Base-by-base conservation (phyloP, 768 basidiomycete genomes). In the Mycena filopes region DNA sequence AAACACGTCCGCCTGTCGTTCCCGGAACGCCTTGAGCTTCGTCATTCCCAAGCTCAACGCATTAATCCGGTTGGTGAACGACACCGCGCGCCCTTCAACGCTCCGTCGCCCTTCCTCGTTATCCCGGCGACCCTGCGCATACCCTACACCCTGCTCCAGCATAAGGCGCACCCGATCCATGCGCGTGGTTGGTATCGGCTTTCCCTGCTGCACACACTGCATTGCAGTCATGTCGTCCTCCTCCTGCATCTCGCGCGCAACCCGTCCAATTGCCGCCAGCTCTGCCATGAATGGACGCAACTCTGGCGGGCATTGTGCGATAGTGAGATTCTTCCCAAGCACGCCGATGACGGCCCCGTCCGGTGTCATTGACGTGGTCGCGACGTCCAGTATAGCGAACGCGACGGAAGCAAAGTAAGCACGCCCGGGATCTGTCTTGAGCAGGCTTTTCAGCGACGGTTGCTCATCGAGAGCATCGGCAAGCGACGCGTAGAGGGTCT, bases 401-500 rank as follows among this genome's bases (percentile, higher is more conserved):
- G 90, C 83, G 49, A 94, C 92, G 0, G 89, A 82, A 18, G 90
- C 88, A 72, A 93, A 96, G 80, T 94, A 95, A 0, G 92, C 94
- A 21, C 91, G 84, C 0, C 89, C 78, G 0, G 88, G 87, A 71
- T 95, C 92, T 16, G 72, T 70, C n/a, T 78, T 78, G 60, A 95
- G 84, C 12, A 91, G 82, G 0, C 71, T 60, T 3, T 85, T 84
- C 8, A 95, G 83, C 3, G 83, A 79, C 0, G 85, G 82, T 15
- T 81, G 83, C 5, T 80, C 79, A 51, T 88, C 84, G 47, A 95
- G 82, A 1, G 85, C 87, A 66, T 93, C 92, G 0, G 84, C 93
- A 4, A 95, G 82, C 2, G 92, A 86, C 0, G 94, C 92, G 75
- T 95, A 96, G 20, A 96, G 84, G 0, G 94, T 94, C 76, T 96